These are phyloP conservation scores for Trichoderma brevicompactum DNA, from an alignment of 2,329 filamentous ascomycete genomes.

Conservation along the genomic window DNA sequence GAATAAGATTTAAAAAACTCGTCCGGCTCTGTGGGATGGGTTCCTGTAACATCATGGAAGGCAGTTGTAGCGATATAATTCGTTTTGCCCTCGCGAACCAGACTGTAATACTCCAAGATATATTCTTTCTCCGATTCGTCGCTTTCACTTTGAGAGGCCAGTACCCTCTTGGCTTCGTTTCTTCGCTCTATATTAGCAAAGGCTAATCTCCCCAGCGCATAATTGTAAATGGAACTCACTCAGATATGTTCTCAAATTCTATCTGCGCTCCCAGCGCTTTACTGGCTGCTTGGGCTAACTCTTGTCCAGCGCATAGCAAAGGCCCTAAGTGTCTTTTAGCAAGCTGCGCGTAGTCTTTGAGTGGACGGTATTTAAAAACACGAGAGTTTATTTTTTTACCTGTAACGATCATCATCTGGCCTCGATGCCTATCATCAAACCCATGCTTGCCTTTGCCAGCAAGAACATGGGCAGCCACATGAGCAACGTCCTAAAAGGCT, in stretches of 20 bases:
- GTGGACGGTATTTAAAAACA: too few relatives aligned
- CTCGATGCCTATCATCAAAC: constrained; percentile 55
- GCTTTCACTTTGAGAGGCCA: constrained; percentile 27
- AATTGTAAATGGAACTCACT: constrained; percentile 3
- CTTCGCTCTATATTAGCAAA: not conserved
- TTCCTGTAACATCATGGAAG: constrained; percentile 54
- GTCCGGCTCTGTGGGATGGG: constrained; percentile 50
- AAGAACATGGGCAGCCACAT: constrained; percentile 53
- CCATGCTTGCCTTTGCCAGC: constrained; percentile 53
- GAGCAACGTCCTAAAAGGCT: constrained; percentile 49
- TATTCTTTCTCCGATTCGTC: constrained; percentile 51
- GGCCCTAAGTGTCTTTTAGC: constrained; percentile 37
- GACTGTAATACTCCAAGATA: constrained; percentile 56
- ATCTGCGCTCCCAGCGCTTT: constrained; percentile 47
- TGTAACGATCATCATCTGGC: constrained; percentile 54
- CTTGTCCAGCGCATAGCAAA: constrained; percentile 51
- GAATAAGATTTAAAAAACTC: constrained; percentile 56
- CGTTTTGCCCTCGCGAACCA: constrained; percentile 57
- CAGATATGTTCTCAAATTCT: constrained; percentile 36
- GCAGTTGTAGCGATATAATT: constrained; percentile 58
- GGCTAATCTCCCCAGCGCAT: not conserved
- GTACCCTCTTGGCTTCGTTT: constrained; percentile 29
- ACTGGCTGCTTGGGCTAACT: constrained; percentile 52
- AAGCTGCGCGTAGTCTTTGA: too few relatives aligned
- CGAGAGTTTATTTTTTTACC: constrained; percentile 28